Evolutionary conservation across 768 basidiomycete genomes (phyloP).

Genomic region (Mycena vitilis): DNA sequence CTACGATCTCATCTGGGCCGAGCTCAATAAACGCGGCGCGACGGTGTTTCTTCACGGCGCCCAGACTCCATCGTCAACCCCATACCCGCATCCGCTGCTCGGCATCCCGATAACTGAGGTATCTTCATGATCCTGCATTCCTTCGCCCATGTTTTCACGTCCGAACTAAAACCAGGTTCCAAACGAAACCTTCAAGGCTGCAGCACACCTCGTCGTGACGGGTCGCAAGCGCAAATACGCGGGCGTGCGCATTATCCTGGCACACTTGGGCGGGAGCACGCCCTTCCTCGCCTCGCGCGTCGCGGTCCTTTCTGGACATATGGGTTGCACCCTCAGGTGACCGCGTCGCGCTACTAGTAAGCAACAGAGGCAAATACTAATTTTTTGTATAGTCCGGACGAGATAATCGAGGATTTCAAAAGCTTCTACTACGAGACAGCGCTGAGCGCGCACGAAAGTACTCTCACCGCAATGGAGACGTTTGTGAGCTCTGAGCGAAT

Average conservation of each 20-base stretch:
- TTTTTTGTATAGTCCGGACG: conserved; percentile 54
- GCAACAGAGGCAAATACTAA: conserved; percentile 8
- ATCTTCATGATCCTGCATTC: conserved; percentile 21
- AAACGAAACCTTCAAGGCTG: conserved; percentile 86
- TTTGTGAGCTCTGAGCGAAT: conserved; percentile 65
- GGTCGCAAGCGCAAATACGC: conserved; percentile 73
- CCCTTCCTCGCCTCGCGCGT: conserved; percentile 76
- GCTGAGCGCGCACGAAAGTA: conserved; percentile 66
- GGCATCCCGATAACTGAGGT: conserved; percentile 80
- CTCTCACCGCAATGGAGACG: conserved; percentile 60
- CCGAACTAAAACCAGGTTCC: conserved; percentile 64
- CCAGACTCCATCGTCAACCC: conserved; percentile 72
- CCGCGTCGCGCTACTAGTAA: conserved; percentile 16
- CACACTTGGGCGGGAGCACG: conserved; percentile 80
- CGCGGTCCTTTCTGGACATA: conserved; percentile 72
- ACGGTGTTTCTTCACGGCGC: conserved; percentile 81
- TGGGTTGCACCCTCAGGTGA: conserved; percentile 69
- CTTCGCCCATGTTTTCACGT: conserved; percentile 17
- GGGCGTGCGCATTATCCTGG: conserved; percentile 72
- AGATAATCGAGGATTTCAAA: conserved; percentile 76
- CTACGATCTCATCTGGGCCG: conserved; percentile 78
- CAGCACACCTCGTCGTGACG: conserved; percentile 80
- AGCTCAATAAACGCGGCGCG: conserved; percentile 66
- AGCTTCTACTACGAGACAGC: conserved; percentile 83
- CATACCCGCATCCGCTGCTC: conserved; percentile 70